Conservation (phyloP, 495 filamentous ascomycete genomes). For the Neurospora sp. region DNA sequence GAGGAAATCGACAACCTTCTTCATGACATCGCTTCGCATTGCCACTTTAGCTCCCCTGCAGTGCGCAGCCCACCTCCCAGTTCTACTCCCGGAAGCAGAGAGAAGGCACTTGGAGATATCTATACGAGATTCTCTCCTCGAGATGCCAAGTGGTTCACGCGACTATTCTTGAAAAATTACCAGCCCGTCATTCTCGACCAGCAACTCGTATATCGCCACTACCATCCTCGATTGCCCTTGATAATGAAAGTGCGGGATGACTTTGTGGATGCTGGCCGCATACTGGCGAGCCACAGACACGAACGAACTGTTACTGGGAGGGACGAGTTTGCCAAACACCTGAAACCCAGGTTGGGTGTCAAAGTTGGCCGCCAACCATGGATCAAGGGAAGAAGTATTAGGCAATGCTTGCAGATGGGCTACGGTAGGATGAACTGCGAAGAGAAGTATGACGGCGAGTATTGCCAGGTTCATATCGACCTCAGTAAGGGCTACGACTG, state of each 20-base stretch:
- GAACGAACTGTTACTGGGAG: constrained; percentile 14
- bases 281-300: constrained; percentile 13
- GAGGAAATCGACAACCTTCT: constrained; percentile 67
- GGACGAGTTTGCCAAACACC: constrained; percentile 12
- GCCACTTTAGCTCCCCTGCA: constrained; percentile 56
- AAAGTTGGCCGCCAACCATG: constrained; percentile 68
- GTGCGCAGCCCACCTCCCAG: constrained; percentile 41
- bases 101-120: constrained; percentile 40
- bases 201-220: constrained; percentile 34
- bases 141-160: constrained; percentile 84
- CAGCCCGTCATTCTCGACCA: constrained; percentile 45
- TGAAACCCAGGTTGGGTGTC: constrained; percentile 56
- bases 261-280: constrained; percentile 23
- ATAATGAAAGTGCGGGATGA: constrained; percentile 58
- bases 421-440: constrained; percentile 60
- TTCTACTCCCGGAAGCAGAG: constrained; percentile 23
- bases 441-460: constrained; percentile 80
- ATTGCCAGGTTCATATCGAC: constrained; percentile 80
- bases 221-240: constrained; percentile 49
- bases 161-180: constrained; percentile 70
- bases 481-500: constrained; percentile 39
- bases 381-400: constrained; percentile 65
- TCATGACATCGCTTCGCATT: constrained; percentile 50
- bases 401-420: constrained; percentile 58
- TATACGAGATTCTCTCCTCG: constrained; percentile 52